phyloP scores from a whole-genome alignment of 805 yeast species.

The Lachancea sp. region DNA sequence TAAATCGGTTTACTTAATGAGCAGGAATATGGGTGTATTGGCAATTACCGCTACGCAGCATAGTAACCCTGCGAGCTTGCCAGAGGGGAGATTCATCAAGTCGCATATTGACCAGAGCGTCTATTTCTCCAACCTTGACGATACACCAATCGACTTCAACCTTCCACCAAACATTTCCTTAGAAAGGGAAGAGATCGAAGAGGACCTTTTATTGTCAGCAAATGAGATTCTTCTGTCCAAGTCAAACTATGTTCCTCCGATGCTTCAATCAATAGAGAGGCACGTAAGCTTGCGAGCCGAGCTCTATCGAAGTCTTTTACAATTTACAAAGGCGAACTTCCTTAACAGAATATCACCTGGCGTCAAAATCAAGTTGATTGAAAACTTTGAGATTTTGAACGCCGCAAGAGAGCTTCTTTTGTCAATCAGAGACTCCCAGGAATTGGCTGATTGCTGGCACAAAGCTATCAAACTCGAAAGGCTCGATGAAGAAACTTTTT shows the following conservation, averaged over 20 bases:
- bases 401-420: conserved; percentile 44
- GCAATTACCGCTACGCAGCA: conserved; percentile 40
- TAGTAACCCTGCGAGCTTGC: conserved; percentile 19
- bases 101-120: conserved; percentile 82
- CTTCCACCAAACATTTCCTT: conserved; percentile 41
- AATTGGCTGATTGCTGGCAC: conserved; percentile 12
- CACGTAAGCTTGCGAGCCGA: conserved; percentile 46
- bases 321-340: conserved; percentile 43
- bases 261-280: conserved; percentile 43
- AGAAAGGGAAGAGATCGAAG: conserved; percentile 40
- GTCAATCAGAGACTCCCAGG: conserved; percentile 9
- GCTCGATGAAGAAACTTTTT: conserved; percentile 18
- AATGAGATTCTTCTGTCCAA: conserved; percentile 51
- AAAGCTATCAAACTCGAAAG: conserved; percentile 5
- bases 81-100: conserved; percentile 40
- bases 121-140: conserved; percentile 43
- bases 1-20: conserved; percentile 40
- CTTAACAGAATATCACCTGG: conserved; percentile 30
- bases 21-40: conserved; percentile 55
- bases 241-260: conserved; percentile 51
- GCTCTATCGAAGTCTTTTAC: conserved; percentile 40
- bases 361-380: conserved; percentile 36
- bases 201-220: conserved; percentile 45
- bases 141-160: conserved; percentile 40
- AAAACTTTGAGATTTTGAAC: conserved; percentile 38